Evolutionary conservation across 768 basidiomycete species (phyloP).

Genomic region (Termitomyces bulborhizus): DNA sequence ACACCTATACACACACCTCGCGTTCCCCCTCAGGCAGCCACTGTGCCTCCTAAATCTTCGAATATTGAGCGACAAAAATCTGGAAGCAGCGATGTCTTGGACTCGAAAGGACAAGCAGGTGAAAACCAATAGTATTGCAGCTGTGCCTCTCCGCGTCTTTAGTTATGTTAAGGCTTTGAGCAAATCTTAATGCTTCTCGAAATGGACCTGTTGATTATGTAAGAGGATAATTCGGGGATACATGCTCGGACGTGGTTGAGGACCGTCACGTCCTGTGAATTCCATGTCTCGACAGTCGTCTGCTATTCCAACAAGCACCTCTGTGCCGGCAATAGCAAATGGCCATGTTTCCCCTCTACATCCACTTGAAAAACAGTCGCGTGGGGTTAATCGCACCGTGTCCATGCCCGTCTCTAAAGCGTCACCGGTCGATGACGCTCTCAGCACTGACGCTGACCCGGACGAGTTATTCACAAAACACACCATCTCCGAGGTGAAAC

Average conservation of each 20-base stretch:
- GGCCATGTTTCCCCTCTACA: constrained; percentile 16
- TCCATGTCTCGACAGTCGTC: constrained; percentile 22
- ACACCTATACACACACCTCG: constrained; percentile 23
- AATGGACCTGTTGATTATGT: constrained; percentile 7
- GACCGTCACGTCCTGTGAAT: constrained; percentile 5
- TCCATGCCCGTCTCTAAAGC: constrained; percentile 17
- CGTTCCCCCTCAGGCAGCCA: constrained; percentile 24
- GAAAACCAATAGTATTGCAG: constrained; percentile 20
- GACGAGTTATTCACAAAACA: constrained; percentile 71
- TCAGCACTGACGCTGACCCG: constrained; percentile 37
- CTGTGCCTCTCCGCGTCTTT: constrained; percentile 1
- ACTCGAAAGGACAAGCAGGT: constrained; percentile 20
- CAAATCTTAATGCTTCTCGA: constrained; percentile 7
- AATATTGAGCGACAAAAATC: constrained; percentile 28
- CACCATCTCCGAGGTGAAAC: constrained; percentile 67
- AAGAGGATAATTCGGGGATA: constrained; percentile 4
- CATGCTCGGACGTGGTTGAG: background rate
- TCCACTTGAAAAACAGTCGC: constrained; percentile 8
- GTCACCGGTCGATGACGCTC: constrained; percentile 14
- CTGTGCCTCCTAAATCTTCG: constrained; percentile 16
- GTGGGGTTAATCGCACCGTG: constrained; percentile 2
- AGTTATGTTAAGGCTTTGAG: constrained; percentile 10
- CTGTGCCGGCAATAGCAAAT: constrained; percentile 17
- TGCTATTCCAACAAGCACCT: constrained; percentile 13
- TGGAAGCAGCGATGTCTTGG: constrained; percentile 24